Evolutionary conservation across 2,329 filamentous ascomycete genomes (phyloP).

Genomic region (Calonectria crousiana): DNA sequence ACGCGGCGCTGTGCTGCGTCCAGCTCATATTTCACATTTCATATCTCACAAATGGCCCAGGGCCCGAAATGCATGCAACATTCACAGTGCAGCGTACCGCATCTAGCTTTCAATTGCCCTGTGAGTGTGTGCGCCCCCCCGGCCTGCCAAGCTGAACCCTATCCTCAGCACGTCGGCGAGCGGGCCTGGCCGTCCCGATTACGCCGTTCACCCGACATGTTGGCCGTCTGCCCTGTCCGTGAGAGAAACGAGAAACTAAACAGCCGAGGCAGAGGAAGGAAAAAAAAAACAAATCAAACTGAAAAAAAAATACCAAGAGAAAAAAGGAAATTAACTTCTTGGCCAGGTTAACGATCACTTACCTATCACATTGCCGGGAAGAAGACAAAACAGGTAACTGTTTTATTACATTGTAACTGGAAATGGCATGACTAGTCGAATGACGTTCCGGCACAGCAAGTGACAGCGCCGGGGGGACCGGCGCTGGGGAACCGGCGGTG

Average conservation of each 20-base stretch:
- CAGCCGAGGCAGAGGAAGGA: neutral
- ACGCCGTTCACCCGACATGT: neutral
- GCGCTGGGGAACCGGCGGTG: slow-evolving; percentile 6
- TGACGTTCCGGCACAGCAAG: slow-evolving; percentile 27
- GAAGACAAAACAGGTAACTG: neutral
- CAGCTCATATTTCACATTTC: slow-evolving; percentile 1
- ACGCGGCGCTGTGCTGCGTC: neutral
- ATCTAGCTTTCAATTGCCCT: neutral
- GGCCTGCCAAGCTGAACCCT: slow-evolving; percentile 6
- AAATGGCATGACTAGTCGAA: slow-evolving; percentile 34
- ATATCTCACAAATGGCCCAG: neutral
- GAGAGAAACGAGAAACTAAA: neutral
- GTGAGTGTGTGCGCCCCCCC: neutral
- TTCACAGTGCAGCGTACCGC: neutral
- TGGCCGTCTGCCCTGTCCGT: neutral
- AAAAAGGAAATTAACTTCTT: neutral
- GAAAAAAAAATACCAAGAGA: neutral
- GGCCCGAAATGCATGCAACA: neutral
- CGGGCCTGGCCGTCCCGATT: slow-evolving; percentile 7
- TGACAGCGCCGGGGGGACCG: neutral
- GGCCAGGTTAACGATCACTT: neutral
- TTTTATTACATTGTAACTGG: slow-evolving; percentile 11
- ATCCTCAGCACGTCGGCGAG: neutral
- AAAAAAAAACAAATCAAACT: neutral
- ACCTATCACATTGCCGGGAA: neutral